Conservation (phyloP, 2,329 filamentous ascomycete species). For the Neonectria faginata region DNA sequence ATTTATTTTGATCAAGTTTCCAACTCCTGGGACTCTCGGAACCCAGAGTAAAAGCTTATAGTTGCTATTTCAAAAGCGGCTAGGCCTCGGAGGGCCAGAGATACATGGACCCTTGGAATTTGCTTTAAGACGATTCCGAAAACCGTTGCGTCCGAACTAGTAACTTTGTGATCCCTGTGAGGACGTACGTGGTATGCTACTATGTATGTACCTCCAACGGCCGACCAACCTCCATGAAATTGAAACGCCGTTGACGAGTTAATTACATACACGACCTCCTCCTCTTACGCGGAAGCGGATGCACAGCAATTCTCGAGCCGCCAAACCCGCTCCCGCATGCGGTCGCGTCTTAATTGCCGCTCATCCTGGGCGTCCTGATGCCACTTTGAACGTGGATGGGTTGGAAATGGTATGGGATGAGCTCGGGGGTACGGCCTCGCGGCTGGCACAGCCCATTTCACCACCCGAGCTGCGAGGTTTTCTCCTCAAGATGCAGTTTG, state of each 20-base stretch:
- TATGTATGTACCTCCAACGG: conserved; percentile 27
- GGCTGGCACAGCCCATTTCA: conserved; percentile 34
- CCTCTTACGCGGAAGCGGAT: conserved; percentile 21
- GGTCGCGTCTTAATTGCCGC: conserved; percentile 37
- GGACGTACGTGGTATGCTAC: conserved; percentile 7
- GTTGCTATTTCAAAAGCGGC: conserved; percentile 23
- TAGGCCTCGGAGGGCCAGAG: conserved; percentile 18
- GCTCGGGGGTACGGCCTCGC: conserved; percentile 26
- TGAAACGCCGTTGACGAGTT: conserved; percentile 30
- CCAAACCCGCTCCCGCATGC: conserved; percentile 29
- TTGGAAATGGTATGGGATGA: conserved; percentile 32
- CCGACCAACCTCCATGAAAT: conserved; percentile 25
- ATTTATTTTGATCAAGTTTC: background rate
- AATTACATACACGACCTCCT: conserved; percentile 28
- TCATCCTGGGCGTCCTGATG: conserved; percentile 33
- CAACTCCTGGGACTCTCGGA: conserved; percentile 4
- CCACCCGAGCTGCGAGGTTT: conserved; percentile 34
- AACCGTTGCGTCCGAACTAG: conserved; percentile 22
- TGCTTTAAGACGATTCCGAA: conserved; percentile 24
- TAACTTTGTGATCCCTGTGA: conserved; percentile 25
- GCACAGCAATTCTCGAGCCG: conserved; percentile 21
- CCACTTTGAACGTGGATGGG: conserved; percentile 33
- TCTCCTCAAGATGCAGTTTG: conserved; percentile 21
- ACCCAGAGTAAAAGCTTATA: conserved; percentile 6
- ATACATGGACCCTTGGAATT: conserved; percentile 25